phyloP scores from a whole-genome alignment of 768 basidiomycete species.

The Termitomyces sp. region DNA sequence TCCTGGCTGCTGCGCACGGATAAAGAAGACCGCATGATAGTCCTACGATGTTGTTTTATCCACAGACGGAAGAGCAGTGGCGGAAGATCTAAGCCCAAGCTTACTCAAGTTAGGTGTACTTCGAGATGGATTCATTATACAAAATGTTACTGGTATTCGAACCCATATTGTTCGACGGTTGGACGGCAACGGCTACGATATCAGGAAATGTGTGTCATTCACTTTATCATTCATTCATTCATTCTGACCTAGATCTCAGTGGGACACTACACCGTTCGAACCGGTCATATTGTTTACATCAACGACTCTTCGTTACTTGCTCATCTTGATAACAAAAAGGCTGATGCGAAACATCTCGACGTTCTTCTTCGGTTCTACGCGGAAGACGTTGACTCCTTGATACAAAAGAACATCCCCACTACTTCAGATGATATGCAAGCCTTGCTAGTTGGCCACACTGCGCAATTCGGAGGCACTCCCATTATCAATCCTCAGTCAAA shows the following conservation, averaged over 20 bases:
- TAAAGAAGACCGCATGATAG: constrained; percentile 30
- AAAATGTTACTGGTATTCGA: constrained; percentile 75
- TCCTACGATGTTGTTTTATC: constrained; percentile 81
- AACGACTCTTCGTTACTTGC: constrained; percentile 54
- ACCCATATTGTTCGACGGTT: constrained; percentile 72
- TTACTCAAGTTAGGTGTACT: constrained; percentile 56
- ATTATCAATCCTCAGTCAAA: constrained; percentile 20
- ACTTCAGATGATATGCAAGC: constrained; percentile 33
- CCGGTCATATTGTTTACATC: constrained; percentile 79
- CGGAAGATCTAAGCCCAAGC: constrained; percentile 70
- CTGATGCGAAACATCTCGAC: constrained; percentile 30
- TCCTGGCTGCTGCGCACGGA: background rate
- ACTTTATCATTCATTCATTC: background rate
- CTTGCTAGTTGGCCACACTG: constrained; percentile 54
- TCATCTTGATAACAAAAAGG: constrained; percentile 21
- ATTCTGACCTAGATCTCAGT: constrained; percentile 35
- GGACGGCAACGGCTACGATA: constrained; percentile 82
- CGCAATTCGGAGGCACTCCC: constrained; percentile 67
- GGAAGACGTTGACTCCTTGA: constrained; percentile 41
- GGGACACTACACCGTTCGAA: constrained; percentile 73
- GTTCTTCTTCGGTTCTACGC: constrained; percentile 57
- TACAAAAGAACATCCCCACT: constrained; percentile 28
- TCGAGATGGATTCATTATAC: constrained; percentile 66
- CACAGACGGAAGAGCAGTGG: constrained; percentile 41
- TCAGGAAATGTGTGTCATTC: constrained; percentile 62